These are phyloP conservation scores for Taiozyma sp. DNA, from an alignment of 1,139 yeast genomes.

Conservation along the genomic window DNA sequence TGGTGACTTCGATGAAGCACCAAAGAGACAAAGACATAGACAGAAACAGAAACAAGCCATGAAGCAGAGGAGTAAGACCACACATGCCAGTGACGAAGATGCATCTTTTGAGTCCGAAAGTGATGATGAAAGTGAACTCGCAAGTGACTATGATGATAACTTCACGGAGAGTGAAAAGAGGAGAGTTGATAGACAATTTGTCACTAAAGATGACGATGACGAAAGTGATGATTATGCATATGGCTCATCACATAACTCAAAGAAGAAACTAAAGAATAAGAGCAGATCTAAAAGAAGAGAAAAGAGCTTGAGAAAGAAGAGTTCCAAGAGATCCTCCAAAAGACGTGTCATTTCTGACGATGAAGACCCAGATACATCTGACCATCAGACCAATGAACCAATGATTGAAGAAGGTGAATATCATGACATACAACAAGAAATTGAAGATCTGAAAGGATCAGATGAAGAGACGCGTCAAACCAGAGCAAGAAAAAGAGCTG, in stretches of 20 bases:
- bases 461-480: conserved; percentile 14
- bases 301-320: background rate
- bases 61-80: conserved; percentile 1
- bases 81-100: conserved; percentile 18
- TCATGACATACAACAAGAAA: conserved; percentile 26
- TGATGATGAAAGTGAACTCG: conserved; percentile 6
- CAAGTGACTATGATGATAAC: conserved; percentile 4
- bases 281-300: background rate
- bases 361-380: conserved; percentile 5
- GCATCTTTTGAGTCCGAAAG: conserved; percentile 20
- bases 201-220: conserved; percentile 26
- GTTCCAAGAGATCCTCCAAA: background rate
- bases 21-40: conserved; percentile 6
- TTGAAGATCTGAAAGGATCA: conserved; percentile 36
- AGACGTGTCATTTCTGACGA: conserved; percentile 5
- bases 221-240: conserved; percentile 22
- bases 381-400: conserved; percentile 4
- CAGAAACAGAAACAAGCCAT: background rate
- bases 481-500: conserved; percentile 1
- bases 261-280: conserved; percentile 7
- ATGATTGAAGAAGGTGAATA: conserved; percentile 12
- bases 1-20: conserved; percentile 17
- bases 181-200: conserved; percentile 18
- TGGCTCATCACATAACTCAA: conserved; percentile 2
- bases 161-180: conserved; percentile 9